Base-by-base conservation (phyloP, 257 asterid species). In the Linaria vulgaris region DNA sequence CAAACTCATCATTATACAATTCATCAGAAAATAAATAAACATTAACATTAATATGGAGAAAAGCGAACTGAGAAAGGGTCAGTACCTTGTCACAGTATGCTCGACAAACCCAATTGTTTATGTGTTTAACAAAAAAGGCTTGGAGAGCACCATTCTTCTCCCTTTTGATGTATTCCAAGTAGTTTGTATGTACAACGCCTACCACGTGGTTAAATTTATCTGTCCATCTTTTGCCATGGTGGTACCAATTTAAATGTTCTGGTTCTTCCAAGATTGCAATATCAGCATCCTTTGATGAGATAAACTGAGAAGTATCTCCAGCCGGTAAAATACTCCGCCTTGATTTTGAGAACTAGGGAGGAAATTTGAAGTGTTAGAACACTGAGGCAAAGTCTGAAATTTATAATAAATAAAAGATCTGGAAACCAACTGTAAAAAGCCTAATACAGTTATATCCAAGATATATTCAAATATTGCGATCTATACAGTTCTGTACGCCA, bases 171-270 rank as follows among this genome's bases (percentile, higher is more conserved):
- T 90, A 94, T 72, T 94, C 99, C 86, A 94, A 84, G 81, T 94
- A 94, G 70, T 94, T 94, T 38, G 99, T 94, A 76, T 94, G 99
- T 62, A 94, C 96, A 60, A 94, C 67, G 15, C 99, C 99, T 14
- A 94, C 96, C 39, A 94, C 99, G 59, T 94, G 96, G 83, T 87
- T 90, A 79, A 94, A 94, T 80, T 90, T 94, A 85, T 94, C 91
- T 38, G 95, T 90, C 99, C 99, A 94, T 21, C 99, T 95, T 80
- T 83, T 94, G 24, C 97, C 99, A 67, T 94, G 99, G 76, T 94
- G 99, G 76, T 94, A 94, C 99, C 97, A 94, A 68, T 94, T 94
- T 76, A 94, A 81, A 70, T 94, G 99, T 72, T 94, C 99, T 11
- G 99, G 99, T 74, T 94, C 99, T 86, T 94, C 99, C 21, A 94